Percentiles rank a stretch among this genome's conserved stretches.
Conservation (phyloP, 139 green algal species). For the Tetraselmis striata region DNA sequence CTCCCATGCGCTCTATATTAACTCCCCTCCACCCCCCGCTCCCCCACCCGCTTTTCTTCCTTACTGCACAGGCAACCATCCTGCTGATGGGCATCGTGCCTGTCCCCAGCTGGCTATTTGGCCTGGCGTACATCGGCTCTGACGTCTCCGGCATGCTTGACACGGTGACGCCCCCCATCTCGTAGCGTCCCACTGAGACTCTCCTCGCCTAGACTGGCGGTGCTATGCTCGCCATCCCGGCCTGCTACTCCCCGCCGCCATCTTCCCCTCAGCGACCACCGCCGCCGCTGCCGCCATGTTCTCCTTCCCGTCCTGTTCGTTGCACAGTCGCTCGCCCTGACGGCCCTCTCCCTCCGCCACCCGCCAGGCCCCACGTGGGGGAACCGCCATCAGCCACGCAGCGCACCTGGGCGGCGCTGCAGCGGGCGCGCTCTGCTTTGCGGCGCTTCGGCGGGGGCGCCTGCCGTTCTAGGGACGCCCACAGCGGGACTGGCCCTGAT, state of each 20-base stretch:
- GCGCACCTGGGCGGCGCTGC: background rate
- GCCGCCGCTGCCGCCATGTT: too few relatives aligned
- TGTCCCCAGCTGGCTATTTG: background rate
- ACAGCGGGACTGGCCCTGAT: too few relatives aligned
- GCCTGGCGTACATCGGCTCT: background rate
- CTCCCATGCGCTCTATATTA: too few relatives aligned
- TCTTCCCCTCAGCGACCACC: too few relatives aligned
- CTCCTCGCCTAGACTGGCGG: background rate
- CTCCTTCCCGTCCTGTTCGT: too few relatives aligned
- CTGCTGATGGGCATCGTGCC: background rate
- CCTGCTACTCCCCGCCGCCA: background rate
- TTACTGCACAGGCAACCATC: background rate
- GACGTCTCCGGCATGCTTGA: background rate
- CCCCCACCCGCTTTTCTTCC: background rate
- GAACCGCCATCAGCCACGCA: background rate
- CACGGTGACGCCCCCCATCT: background rate
- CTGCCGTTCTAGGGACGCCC: background rate
- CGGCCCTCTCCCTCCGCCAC: too few relatives aligned
- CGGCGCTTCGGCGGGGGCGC: background rate
- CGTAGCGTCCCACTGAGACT: too few relatives aligned
- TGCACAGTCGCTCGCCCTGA: too few relatives aligned
- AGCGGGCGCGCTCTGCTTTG: background rate
- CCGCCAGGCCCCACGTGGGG: background rate
- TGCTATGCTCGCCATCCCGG: background rate
- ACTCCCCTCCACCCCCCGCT: background rate